Evolutionary conservation across 371 early-diverging fungal genomes (phyloP), one percentile per base, ranked within the genome.

Genomic region (Nosema granulosis): DNA sequence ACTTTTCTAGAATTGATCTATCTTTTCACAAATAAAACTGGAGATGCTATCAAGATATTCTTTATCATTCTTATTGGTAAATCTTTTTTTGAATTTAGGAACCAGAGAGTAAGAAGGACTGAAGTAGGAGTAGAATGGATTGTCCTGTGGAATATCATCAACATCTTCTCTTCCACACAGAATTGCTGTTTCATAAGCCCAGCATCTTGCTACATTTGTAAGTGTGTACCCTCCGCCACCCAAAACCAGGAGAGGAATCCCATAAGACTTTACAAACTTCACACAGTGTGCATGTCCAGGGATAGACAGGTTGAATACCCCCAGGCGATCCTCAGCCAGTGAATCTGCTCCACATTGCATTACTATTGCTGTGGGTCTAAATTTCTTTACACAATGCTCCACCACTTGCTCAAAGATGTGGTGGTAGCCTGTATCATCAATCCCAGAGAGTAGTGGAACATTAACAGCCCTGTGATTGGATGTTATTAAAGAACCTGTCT

Each of bases 161-260:
- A 62, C 1, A 0, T 93, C 80, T n/a, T 90, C 88, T 68, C 90
- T 87, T 37, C 91, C 94, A 20, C 93, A 88, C 0, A 93, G 87
- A 0, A 94, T 85, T 12, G 92, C 90, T 2, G 99, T 99, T 80
- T 99, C 99, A 81, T 94, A 95, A 2, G 94, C 90, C 95, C 94
- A 95, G 80, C 89, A 90, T 70, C 93, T 87, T 16, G 91, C 89
- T 29, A 95, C 95, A 85, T 95, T 95, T 35, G 90, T 88, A 54
- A 92, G 89, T 12, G 92, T 94, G 80, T 95, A 95, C 3, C 95
- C 95, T 43, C 95, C 95, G 1, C 95, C 95, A 37, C 95, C 95
- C 0, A 94, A 87, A 0, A 93, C 88, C 52, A 95, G 72, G 67
- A 92, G 59, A 0, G 93, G 93, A 59, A 93, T 86, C 75, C 89